Evolutionary conservation across 805 yeast species (phyloP), one percentile per base, ranked within the genome.

Genomic region (Spathaspora gorwiae): DNA sequence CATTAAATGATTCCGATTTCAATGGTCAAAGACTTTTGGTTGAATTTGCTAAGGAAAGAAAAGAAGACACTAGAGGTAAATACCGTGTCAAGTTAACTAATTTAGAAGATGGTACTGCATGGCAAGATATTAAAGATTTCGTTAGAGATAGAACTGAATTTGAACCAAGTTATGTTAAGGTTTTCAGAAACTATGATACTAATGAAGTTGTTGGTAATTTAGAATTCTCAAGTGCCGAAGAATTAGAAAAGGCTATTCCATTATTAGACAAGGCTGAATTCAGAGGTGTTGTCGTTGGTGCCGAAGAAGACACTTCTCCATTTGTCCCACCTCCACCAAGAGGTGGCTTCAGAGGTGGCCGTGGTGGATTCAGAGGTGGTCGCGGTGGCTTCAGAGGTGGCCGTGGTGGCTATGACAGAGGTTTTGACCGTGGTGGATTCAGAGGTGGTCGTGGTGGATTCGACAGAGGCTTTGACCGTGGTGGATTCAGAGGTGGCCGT

Each of bases 91-190:
- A 82, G 60, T 79, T 86, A 32, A 66, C 79, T 54, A 80, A 80
- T 66, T 73, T 87, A 58, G 90, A 90, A 55, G 85, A 83, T 55
- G 82, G 83, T 51, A 76, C 87, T 47, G 82, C 88, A 42, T 87
- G 95, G 95, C 94, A 87, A 75, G 92, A 85, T 59, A 77, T 87
- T 61, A 87, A 90, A 73, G 98, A 92, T 72, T 81, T 87, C 62
- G 90, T 89, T 53, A 79, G 95, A 63, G 90, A 85, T 50, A 84
- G 80, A 66, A 80, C 79, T 46, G 71, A 77, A 51, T 64, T 76
- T 52, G 78, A 80, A 47, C 86, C 89, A 47, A 79, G 84, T 31
- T 85, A 83, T 53, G 72, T 73, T 55, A 67, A 70, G 61, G 72
- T 70, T 65, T 76, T 57, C 71, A 74, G 72, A 64, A 75, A 65